Percentiles rank a stretch among this genome's conserved stretches.
Conservation (phyloP, 1,284 basidiomycete species). For the Apiotrichum laibachii region DNA sequence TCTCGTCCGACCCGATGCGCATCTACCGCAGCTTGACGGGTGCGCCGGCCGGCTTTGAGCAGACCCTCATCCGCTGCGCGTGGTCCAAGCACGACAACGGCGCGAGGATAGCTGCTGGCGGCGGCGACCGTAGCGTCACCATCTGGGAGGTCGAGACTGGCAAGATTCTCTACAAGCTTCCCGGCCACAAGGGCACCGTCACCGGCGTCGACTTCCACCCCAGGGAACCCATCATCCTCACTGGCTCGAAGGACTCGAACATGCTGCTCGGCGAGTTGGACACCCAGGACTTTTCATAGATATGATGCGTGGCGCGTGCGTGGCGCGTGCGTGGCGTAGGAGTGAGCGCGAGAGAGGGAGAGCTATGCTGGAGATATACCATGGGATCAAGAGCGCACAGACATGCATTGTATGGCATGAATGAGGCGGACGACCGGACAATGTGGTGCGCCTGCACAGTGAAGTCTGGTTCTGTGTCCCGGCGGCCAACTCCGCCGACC, state of each 20-base stretch:
- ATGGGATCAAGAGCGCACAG: background rate
- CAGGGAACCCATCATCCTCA: slow-evolving; percentile 85
- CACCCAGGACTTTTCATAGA: slow-evolving; percentile 45
- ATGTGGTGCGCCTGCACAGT: too few species aligned
- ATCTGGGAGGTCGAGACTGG: slow-evolving; percentile 90
- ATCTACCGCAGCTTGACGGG: slow-evolving; percentile 76
- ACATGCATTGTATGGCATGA: too few species aligned
- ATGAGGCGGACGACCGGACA: too few species aligned
- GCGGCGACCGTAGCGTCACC: slow-evolving; percentile 62
- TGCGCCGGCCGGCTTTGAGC: slow-evolving; percentile 87
- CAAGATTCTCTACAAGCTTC: slow-evolving; percentile 82
- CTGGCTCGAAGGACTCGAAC: slow-evolving; percentile 81
- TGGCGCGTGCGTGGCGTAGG: too few species aligned
- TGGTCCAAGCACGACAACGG: slow-evolving; percentile 58
- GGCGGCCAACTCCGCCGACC: too few species aligned
- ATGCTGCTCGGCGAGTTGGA: slow-evolving; percentile 88
- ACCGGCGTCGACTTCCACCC: slow-evolving; percentile 81
- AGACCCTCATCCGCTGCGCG: slow-evolving; percentile 69
- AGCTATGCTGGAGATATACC: background rate
- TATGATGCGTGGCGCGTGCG: background rate
- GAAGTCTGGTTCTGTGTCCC: too few species aligned
- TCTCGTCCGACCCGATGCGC: slow-evolving; percentile 75
- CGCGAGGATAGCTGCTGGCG: slow-evolving; percentile 52
- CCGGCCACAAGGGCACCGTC: slow-evolving; percentile 90
- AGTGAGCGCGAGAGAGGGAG: background rate